A percentile compares a stretch with the other conserved stretches of the same genome.
Conservation (phyloP, 306 rosid species). For the Ceratonia siliqua region DNA sequence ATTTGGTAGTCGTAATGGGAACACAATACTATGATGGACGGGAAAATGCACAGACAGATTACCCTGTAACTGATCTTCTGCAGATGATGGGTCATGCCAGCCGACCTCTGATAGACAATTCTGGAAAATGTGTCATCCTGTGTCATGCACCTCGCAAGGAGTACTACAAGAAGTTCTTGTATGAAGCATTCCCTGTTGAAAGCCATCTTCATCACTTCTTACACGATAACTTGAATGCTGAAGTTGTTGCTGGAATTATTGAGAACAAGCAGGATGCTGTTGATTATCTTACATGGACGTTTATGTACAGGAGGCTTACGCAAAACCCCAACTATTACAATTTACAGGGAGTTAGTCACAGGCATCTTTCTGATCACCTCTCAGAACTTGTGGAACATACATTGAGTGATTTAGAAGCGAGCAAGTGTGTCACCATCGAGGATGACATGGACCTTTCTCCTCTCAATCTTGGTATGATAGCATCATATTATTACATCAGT, state of each 20-base stretch:
- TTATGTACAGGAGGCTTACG: conserved; percentile 87
- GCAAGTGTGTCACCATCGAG: conserved; percentile 77
- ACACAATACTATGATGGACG: conserved; percentile 90
- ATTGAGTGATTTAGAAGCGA: conserved; percentile 77
- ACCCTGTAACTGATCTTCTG: conserved; percentile 87
- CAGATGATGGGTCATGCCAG: conserved; percentile 99
- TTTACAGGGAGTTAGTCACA: conserved; percentile 91
- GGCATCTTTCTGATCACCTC: conserved; percentile 92
- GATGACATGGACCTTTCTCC: conserved; percentile 86
- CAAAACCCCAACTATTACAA: conserved; percentile 96
- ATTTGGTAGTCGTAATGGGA: conserved; percentile 97
- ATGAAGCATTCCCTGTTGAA: conserved; percentile 96
- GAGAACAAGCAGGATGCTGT: conserved; percentile 94
- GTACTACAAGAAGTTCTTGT: conserved; percentile 86
- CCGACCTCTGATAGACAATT: conserved; percentile 81
- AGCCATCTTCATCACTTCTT: conserved; percentile 89
- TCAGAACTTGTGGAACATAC: conserved; percentile 90
- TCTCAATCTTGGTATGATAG: conserved; percentile 87
- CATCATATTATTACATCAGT: conserved; percentile 84
- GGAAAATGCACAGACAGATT: conserved; percentile 89
- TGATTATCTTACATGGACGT: conserved; percentile 96
- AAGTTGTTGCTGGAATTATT: conserved; percentile 77
- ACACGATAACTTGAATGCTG: conserved; percentile 88
- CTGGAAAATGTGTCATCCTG: conserved; percentile 93
- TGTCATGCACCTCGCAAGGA: conserved; percentile 95